phyloP scores from a whole-genome alignment of 192 early-diverging fungal species.

The Backusella circina region DNA sequence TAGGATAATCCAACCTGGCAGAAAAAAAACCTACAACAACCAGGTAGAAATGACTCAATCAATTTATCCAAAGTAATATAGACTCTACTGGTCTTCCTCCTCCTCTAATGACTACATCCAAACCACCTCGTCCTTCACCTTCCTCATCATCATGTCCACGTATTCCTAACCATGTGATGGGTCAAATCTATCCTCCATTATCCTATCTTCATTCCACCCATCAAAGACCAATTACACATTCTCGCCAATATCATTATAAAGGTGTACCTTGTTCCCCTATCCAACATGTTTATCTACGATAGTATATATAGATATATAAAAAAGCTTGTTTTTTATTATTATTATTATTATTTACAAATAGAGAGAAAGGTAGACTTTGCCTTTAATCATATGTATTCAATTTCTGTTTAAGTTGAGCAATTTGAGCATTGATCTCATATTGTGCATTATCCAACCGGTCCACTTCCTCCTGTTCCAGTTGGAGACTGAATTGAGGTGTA shows the following conservation, averaged over 20 bases:
- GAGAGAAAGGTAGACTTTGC: neutral
- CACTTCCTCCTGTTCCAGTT: conserved; percentile 35
- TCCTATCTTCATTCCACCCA: neutral
- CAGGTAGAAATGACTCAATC: neutral
- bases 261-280: neutral
- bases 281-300: neutral
- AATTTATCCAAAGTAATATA: neutral
- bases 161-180: neutral
- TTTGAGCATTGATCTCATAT: conserved; percentile 34
- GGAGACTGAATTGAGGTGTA: conserved; percentile 25
- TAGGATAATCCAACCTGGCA: neutral
- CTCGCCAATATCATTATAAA: neutral
- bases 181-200: neutral
- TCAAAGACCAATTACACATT: neutral
- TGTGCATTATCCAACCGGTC: conserved; percentile 30
- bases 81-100: neutral
- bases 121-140: neutral
- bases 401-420: conserved; percentile 15
- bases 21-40: neutral
- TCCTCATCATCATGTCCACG: neutral
- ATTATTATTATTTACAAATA: neutral
- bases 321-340: neutral
- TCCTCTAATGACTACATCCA: neutral
- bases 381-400: conserved; percentile 15
- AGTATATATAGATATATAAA: neutral